Percentiles rank a stretch among this genome's conserved stretches.
These are phyloP conservation scores for Emergomyces orientalis DNA, from an alignment of 2,329 filamentous ascomycete species.

Conservation along the genomic window DNA sequence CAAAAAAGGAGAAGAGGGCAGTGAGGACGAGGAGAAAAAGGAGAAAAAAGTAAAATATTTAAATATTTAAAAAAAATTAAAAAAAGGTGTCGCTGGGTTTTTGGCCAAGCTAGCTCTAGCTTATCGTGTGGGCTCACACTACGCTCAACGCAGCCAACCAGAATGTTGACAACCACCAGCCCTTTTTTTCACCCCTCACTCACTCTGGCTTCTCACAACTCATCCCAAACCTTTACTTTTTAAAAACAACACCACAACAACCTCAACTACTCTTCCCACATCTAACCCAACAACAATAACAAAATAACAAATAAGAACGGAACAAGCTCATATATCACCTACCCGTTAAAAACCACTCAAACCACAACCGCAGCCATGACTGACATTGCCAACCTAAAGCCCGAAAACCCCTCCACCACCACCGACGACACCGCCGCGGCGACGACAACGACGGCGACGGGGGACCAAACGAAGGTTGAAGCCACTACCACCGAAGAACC, in stretches of 20 bases:
- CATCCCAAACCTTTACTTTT: no score
- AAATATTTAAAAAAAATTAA: no score
- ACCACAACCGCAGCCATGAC: constrained; percentile 27
- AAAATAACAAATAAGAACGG: background rate
- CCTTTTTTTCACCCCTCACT: no score
- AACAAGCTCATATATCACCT: background rate
- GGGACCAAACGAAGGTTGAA: constrained; percentile 23
- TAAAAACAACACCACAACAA: background rate
- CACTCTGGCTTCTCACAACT: no score
- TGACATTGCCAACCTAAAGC: constrained; percentile 27
- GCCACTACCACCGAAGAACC: constrained; percentile 24
- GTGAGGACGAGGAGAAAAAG: no score
- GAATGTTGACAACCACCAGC: no score
- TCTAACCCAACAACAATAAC: background rate
- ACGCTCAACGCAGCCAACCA: no score
- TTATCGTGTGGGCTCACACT: no score
- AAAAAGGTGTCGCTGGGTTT: no score
- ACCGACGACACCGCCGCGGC: constrained; percentile 16
- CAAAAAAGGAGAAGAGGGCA: no score
- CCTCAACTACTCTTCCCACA: background rate
- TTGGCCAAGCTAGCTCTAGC: no score
- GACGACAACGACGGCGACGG: constrained; percentile 16
- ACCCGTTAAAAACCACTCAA: background rate
- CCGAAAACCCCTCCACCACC: constrained; percentile 36
- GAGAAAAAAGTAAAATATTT: no score